Evolutionary conservation across 1,284 basidiomycete genomes (phyloP).

Genomic region (Kalmanozyma brasiliensis): DNA sequence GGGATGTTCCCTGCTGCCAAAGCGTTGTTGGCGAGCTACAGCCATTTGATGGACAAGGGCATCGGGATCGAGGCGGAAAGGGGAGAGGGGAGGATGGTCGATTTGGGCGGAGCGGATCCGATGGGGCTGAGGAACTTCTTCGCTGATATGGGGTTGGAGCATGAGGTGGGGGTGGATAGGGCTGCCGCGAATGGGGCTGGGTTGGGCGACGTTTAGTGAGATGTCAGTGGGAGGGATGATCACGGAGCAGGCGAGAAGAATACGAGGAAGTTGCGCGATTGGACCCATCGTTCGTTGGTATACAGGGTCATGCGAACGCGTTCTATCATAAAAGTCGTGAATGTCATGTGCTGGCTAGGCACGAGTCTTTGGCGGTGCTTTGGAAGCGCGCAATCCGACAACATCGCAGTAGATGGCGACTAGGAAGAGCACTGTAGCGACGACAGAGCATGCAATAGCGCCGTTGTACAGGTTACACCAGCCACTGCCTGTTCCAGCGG

Average conservation of each 20-base stretch:
- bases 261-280: too few relatives aligned
- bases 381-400: conserved; percentile 30
- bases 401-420: conserved; percentile 48
- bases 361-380: conserved; percentile 31
- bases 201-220: conserved; percentile 18
- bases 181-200: conserved; percentile 25
- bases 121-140: conserved; percentile 46
- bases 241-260: too few relatives aligned
- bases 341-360: conserved; percentile 5
- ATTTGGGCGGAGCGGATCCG: conserved; percentile 36
- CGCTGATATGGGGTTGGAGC: conserved; percentile 44
- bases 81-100: conserved; percentile 1
- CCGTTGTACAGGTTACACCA: conserved; percentile 59
- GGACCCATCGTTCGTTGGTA: neutral
- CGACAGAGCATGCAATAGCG: conserved; percentile 48
- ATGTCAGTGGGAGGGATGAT: too few relatives aligned
- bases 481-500: conserved; percentile 32
- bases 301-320: neutral
- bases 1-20: conserved; percentile 42
- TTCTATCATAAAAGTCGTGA: neutral
- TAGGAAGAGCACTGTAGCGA: conserved; percentile 26
- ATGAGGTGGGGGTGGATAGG: conserved; percentile 37
- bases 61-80: conserved; percentile 39
- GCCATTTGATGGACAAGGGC: conserved; percentile 66
- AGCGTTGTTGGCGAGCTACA: conserved; percentile 31